A percentile compares a stretch with the other conserved stretches of the same genome.
phyloP scores from a whole-genome alignment of 2,329 filamentous ascomycete genomes.

The Elsinoe fawcettii region DNA sequence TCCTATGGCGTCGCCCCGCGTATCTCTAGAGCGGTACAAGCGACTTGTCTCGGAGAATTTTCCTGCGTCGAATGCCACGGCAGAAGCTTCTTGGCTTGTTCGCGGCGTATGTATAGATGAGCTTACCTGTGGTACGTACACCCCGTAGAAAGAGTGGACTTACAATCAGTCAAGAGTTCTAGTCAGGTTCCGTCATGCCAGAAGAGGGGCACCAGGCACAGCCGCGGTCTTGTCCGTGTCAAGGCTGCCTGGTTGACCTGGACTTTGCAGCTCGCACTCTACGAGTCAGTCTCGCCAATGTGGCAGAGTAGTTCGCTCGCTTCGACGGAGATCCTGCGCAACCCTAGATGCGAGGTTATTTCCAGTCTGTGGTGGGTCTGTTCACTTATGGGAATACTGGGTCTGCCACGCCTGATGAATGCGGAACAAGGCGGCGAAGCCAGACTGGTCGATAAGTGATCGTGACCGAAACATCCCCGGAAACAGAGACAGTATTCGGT shows the following conservation, averaged over 20 bases:
- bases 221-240: neutral
- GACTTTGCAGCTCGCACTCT: neutral
- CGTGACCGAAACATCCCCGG: neutral
- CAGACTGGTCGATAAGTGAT: neutral
- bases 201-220: neutral
- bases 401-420: neutral
- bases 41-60: constrained; percentile 8
- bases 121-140: neutral
- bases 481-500: neutral
- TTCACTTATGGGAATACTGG: neutral
- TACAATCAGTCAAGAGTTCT: neutral
- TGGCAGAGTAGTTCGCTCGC: neutral
- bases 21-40: neutral
- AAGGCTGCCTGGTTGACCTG: neutral
- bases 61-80: neutral
- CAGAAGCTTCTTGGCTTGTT: constrained; percentile 6
- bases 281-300: neutral
- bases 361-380: neutral
- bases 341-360: neutral
- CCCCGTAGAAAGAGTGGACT: neutral
- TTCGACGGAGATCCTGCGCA: neutral
- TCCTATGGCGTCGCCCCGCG: neutral
- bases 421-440: neutral
- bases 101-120: neutral
- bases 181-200: neutral